Evolutionary conservation across 2,329 filamentous ascomycete genomes (phyloP).

Genomic region (Aspergillus pseudonomiae): DNA sequence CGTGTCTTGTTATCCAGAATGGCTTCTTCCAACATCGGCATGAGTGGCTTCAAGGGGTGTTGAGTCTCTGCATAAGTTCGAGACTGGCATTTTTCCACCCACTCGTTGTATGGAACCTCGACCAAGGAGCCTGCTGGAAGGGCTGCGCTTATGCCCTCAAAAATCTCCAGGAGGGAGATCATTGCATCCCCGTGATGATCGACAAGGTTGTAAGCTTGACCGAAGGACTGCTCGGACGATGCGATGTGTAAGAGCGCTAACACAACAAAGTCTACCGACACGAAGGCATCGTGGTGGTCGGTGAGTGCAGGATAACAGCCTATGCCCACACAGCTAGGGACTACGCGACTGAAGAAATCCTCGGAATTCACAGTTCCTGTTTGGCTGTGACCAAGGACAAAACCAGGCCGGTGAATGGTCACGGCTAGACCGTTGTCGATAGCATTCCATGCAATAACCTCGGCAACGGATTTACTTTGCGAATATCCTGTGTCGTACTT

Average conservation of each 20-base stretch:
- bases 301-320: slow-evolving; percentile 12
- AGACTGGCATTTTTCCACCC: neutral
- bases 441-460: slow-evolving; percentile 19
- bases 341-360: slow-evolving; percentile 13
- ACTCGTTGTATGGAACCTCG: neutral
- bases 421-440: slow-evolving; percentile 20
- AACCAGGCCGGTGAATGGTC: slow-evolving; percentile 16
- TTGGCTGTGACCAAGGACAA: slow-evolving; percentile 17
- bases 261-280: slow-evolving; percentile 16
- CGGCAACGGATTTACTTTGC: slow-evolving; percentile 18
- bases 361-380: slow-evolving; percentile 14
- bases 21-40: slow-evolving; percentile 2
- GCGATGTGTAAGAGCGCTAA: slow-evolving; percentile 15
- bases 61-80: neutral
- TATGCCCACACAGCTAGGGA: slow-evolving; percentile 14
- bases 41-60: neutral
- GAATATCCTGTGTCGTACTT: slow-evolving; percentile 16
- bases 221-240: neutral
- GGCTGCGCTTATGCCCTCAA: neutral
- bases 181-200: slow-evolving; percentile 3
- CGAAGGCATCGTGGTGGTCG: slow-evolving; percentile 3
- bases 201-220: slow-evolving; percentile 17
- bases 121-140: neutral
- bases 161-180: neutral
- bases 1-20: neutral